These are phyloP conservation scores for Paspalum vaginatum DNA, from an alignment of 176 grass and related monocot genomes.

Conservation along the genomic window DNA sequence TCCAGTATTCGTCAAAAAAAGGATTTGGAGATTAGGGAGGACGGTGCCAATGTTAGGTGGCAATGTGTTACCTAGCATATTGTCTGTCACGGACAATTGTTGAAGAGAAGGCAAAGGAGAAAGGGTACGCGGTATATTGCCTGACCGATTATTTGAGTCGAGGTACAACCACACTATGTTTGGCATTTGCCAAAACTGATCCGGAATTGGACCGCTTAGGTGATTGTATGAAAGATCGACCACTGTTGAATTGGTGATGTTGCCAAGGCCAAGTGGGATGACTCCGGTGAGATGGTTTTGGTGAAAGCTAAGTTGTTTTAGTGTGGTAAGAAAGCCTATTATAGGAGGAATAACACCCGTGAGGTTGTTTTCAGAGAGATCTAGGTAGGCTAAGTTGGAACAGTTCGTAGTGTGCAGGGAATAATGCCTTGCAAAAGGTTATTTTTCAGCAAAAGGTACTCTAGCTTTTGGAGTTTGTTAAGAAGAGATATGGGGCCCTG, in stretches of 20 bases:
- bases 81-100: too few relatives aligned
- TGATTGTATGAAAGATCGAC: not conserved
- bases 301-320: fast-evolving
- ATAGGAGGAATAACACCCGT: conserved; percentile 8
- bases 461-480: not conserved
- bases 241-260: not conserved
- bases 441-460: fast-evolving
- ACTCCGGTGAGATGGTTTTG: not conserved
- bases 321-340: conserved; percentile 13
- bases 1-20: too few relatives aligned
- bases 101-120: too few relatives aligned
- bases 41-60: too few relatives aligned
- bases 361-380: not conserved
- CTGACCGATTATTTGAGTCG: not conserved
- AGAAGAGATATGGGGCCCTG: not conserved
- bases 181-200: not conserved
- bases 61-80: too few relatives aligned
- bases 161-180: fast-evolving
- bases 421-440: not conserved
- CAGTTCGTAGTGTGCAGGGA: not conserved
- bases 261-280: conserved; percentile 23
- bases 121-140: not conserved
- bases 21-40: too few relatives aligned
- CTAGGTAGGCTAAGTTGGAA: not conserved
- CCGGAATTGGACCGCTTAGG: not conserved